Evolutionary conservation across 2,329 filamentous ascomycete species (phyloP).

Genomic region (Calonectria pteridis): DNA sequence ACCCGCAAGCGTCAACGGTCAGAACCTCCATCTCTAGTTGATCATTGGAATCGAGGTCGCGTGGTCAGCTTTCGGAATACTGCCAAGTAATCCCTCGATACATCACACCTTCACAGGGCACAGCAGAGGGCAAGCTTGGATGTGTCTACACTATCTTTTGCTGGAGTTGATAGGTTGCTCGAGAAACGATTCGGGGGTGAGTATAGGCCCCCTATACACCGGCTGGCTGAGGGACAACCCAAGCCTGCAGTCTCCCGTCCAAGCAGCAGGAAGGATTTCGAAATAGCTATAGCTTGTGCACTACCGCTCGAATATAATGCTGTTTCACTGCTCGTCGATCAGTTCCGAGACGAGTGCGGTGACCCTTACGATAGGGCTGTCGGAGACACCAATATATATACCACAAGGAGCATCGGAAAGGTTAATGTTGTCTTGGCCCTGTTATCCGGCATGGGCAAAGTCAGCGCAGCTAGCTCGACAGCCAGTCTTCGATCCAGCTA

Average conservation of each 20-base stretch:
- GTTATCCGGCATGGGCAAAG: constrained; percentile 45
- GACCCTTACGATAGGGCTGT: neutral
- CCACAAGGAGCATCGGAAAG: constrained; percentile 41
- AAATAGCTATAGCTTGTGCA: constrained; percentile 37
- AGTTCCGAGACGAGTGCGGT: neutral
- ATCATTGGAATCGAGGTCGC: neutral
- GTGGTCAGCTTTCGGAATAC: neutral
- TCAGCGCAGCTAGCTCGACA: constrained; percentile 42
- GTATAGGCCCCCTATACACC: neutral
- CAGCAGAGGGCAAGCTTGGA: no score
- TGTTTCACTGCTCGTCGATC: neutral
- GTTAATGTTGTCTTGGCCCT: constrained; percentile 45
- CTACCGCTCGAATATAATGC: constrained; percentile 9
- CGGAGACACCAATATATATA: constrained; percentile 35
- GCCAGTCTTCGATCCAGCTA: constrained; percentile 50
- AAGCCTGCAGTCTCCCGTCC: neutral
- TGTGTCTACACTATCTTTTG: neutral
- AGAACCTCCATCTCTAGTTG: neutral
- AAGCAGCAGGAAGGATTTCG: constrained; percentile 16
- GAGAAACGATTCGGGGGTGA: neutral
- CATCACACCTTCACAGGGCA: no score
- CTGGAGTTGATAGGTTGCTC: neutral
- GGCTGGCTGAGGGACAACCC: neutral
- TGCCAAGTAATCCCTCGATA: neutral
- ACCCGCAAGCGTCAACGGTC: neutral